Base-by-base conservation (phyloP, 176 grass and related monocot species). In the Cocos nucifera region DNA sequence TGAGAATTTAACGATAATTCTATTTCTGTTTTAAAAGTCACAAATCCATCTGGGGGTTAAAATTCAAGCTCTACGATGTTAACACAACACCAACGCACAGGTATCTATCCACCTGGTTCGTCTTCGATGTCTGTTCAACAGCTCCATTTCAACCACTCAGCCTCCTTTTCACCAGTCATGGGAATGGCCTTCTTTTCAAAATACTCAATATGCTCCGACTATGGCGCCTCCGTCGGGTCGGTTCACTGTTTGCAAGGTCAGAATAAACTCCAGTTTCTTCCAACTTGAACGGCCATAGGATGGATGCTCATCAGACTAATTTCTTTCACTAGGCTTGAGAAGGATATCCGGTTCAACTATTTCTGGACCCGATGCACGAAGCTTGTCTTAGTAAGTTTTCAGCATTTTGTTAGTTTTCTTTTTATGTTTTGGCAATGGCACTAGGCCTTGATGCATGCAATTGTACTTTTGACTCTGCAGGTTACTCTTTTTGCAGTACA, bases 71-170 rank as follows among this genome's bases (percentile, higher is more conserved):
- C 35, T 44, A 61, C 24, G 24, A 39, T 19, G 54, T 54, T 83
- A 56, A 61, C 58, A 70, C 17, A 23, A 22, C 51, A 51, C 60
- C 69, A 26, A 44, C 1, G 3, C 65, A 61, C 91, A 96, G 91
- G 78, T 96, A 96, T 29, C 64, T 96, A 63, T 87, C 86, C 4
- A 84, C 86, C 35, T 87, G 86, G 86, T 96, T 96, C 73, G 72
- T 96, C 72, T 96, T 87, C 71, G 91, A 96, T 80, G 67, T 84
- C 18, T 90, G 83, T 59, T 96, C 91, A 75, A 89, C 89, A 62
- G 87, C 78, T 72, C 91, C 83, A 21, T 96, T 90, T 61, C 80
- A 96, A 60, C 69, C 76, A 32, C 67, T 96, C 55, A 86, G 79
- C 72, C 71, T 84, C 60, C 78, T 90, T 3, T 80, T 87, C 39